Evolutionary conservation across 176 grass and related monocot species (phyloP).

Genomic region (Carex myosuroides): DNA sequence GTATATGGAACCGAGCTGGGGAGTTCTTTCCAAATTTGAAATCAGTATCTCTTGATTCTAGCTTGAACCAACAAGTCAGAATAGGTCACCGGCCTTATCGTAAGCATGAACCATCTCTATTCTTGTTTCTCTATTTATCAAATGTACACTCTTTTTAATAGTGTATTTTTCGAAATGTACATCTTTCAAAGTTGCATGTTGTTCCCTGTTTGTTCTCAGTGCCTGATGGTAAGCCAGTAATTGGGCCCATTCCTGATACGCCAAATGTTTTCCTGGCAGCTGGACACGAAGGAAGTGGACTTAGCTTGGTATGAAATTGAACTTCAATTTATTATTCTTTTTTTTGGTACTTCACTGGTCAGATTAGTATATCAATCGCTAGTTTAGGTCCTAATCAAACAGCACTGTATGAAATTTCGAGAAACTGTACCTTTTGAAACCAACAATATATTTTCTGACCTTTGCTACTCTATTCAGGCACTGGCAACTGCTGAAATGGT

Average conservation of each 20-base stretch:
- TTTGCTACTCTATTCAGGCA: constrained; percentile 46
- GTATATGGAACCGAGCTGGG: constrained; percentile 74
- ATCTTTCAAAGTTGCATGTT: neutral
- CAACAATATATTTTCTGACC: constrained; percentile 20
- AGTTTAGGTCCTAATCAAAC: neutral
- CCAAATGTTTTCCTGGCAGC: constrained; percentile 76
- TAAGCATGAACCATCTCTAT: constrained; percentile 34
- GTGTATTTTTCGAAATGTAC: constrained; percentile 8
- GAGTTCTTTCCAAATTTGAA: constrained; percentile 79
- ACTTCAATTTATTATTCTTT: neutral
- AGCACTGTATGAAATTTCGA: neutral
- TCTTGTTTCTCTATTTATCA: constrained; percentile 11
- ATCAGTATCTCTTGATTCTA: constrained; percentile 46
- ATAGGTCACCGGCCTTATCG: constrained; percentile 84
- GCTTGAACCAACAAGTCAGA: constrained; percentile 50
- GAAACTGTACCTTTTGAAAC: neutral
- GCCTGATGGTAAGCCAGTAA: constrained; percentile 97
- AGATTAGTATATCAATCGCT: neutral
- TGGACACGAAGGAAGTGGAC: constrained; percentile 97
- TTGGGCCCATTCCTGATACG: constrained; percentile 58
- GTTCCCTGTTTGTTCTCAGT: constrained; percentile 44
- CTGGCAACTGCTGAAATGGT: constrained; percentile 97
- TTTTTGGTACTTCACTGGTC: neutral
- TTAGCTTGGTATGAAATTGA: constrained; percentile 61
- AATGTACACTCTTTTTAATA: constrained; percentile 3